Evolutionary conservation across 2,329 filamentous ascomycete species (phyloP).

Genomic region (Geosmithia putterillii): DNA sequence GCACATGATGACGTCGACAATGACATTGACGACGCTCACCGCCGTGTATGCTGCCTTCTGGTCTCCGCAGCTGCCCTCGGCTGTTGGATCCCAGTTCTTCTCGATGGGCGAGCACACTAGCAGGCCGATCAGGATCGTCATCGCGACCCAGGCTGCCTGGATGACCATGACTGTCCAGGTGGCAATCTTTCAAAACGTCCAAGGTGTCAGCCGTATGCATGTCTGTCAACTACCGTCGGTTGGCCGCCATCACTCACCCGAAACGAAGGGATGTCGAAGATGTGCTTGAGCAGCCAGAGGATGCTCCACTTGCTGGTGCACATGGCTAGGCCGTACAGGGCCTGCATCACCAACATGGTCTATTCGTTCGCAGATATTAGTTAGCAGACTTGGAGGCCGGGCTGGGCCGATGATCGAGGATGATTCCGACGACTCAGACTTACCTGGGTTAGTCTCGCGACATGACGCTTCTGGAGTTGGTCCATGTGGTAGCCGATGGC

Average conservation of each 20-base stretch:
- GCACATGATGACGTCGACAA: conserved; percentile 24
- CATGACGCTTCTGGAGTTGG: conserved; percentile 4
- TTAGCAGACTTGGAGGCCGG: no score
- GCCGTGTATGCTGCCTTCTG: conserved; percentile 23
- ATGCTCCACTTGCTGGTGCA: conserved; percentile 8
- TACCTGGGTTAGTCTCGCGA: conserved; percentile 6
- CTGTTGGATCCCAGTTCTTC: conserved; percentile 13
- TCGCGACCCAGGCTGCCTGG: conserved; percentile 15
- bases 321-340: conserved; percentile 6
- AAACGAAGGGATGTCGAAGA: conserved; percentile 5
- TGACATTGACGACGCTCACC: conserved; percentile 24
- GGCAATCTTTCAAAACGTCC: conserved; percentile 7
- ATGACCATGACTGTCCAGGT: conserved; percentile 17
- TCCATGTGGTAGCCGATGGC: conserved; percentile 7
- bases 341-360: conserved; percentile 7
- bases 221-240: no score
- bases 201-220: background rate
- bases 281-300: conserved; percentile 7
- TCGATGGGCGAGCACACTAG: conserved; percentile 13
- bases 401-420: background rate
- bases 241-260: conserved; percentile 2
- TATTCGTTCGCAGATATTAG: background rate
- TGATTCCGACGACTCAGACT: background rate
- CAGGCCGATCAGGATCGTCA: conserved; percentile 13
- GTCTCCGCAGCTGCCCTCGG: conserved; percentile 20